Conservation (phyloP, 768 basidiomycete species). For the Tricholoma saponaceum region DNA sequence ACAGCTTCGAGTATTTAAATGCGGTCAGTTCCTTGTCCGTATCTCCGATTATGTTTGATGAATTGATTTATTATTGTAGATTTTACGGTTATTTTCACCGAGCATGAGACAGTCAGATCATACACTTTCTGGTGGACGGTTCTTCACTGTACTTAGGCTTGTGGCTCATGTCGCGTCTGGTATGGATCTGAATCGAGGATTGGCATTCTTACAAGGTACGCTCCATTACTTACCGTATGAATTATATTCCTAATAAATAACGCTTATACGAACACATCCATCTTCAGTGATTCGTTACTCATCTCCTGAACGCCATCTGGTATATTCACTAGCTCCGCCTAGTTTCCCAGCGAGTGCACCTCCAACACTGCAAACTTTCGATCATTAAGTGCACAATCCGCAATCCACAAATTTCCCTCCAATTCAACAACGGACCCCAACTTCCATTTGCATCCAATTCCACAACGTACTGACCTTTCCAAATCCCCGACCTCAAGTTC, state of each 20-base stretch:
- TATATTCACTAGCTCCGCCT: background rate
- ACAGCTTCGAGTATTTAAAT: no score
- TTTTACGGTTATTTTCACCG: no score
- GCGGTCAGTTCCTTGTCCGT: no score
- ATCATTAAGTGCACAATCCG: background rate
- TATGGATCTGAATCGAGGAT: constrained; percentile 54
- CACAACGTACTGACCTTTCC: constrained; percentile 1
- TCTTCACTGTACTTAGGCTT: constrained; percentile 31
- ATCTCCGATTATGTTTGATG: no score
- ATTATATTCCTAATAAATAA: no score
- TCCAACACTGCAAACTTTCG: background rate
- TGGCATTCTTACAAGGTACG: constrained; percentile 80
- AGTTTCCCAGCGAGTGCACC: background rate
- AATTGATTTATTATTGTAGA: no score
- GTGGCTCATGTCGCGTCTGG: constrained; percentile 60
- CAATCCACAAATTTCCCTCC: background rate
- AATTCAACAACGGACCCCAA: background rate
- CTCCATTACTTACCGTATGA: no score
- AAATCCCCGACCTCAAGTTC: constrained; percentile 5
- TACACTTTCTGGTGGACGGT: no score
- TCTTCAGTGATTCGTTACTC: background rate
- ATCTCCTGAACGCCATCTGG: background rate
- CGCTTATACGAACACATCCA: background rate
- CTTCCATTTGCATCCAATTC: constrained; percentile 9
- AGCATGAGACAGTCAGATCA: constrained; percentile 17